Conservation (phyloP, 2,329 filamentous ascomycete species). For the Talaromyces albobiverticillius region DNA sequence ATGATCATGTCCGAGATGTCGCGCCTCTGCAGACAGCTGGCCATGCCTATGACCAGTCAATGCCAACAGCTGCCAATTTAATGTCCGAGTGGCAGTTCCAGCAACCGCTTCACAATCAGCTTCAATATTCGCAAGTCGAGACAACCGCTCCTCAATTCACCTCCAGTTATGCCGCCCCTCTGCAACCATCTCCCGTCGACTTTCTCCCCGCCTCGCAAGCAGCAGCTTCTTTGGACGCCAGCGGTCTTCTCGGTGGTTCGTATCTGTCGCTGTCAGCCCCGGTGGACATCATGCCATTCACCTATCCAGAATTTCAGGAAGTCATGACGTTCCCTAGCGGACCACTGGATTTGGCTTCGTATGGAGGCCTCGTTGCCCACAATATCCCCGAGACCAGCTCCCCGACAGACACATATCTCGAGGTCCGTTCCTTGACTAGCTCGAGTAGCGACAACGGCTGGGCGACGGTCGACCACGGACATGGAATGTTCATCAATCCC, state of each 20-base stretch:
- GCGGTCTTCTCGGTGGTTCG: slow-evolving; percentile 59
- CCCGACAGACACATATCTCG: slow-evolving; percentile 75
- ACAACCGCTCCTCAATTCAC: slow-evolving; percentile 52
- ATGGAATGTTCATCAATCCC: slow-evolving; percentile 80
- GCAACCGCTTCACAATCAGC: slow-evolving; percentile 35
- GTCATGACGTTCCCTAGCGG: slow-evolving; percentile 68
- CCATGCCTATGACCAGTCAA: slow-evolving; percentile 42
- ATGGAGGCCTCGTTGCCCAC: slow-evolving; percentile 43
- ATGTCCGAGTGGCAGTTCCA: slow-evolving; percentile 48
- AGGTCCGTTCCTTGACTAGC: slow-evolving; percentile 76
- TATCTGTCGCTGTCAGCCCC: slow-evolving; percentile 56
- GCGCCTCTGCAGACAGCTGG: slow-evolving; percentile 44
- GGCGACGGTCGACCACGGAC: slow-evolving; percentile 72
- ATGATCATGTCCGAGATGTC: slow-evolving; percentile 32
- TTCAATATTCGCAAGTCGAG: slow-evolving; percentile 49
- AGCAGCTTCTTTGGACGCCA: slow-evolving; percentile 52
- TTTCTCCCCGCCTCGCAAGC: slow-evolving; percentile 59
- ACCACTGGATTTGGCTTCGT: slow-evolving; percentile 67
- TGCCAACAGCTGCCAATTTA: slow-evolving; percentile 42
- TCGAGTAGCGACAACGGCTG: slow-evolving; percentile 86
- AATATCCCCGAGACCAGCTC: slow-evolving; percentile 56
- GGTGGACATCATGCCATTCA: slow-evolving; percentile 50
- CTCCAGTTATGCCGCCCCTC: slow-evolving; percentile 54
- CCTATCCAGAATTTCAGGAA: slow-evolving; percentile 15
- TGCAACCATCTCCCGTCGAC: slow-evolving; percentile 51